A percentile compares a stretch with the other conserved stretches of the same genome.
These are phyloP conservation scores for Haplographium delicatum DNA, from an alignment of 495 filamentous ascomycete species.

Conservation along the genomic window DNA sequence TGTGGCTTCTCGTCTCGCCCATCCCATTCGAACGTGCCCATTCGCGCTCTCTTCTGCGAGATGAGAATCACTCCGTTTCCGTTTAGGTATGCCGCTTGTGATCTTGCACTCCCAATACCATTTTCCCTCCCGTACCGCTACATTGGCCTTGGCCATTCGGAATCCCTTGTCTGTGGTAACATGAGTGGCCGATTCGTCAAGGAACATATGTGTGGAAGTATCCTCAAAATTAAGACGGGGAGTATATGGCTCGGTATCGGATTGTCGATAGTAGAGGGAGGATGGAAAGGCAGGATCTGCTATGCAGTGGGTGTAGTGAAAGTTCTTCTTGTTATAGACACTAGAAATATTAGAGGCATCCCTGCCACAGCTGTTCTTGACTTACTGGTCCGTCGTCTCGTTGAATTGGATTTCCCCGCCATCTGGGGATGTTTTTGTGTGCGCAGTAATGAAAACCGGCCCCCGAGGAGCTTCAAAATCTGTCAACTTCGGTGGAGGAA, in stretches of 20 bases:
- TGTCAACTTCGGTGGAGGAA: conserved; percentile 49
- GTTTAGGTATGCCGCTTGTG: conserved; percentile 53
- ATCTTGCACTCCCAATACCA: conserved; percentile 95
- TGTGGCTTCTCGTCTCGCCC: conserved; percentile 83
- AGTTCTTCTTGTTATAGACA: conserved; percentile 86
- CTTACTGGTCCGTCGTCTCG: conserved; percentile 62
- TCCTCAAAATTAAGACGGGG: conserved; percentile 89
- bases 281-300: conserved; percentile 81
- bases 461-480: conserved; percentile 55
- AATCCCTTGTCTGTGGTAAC: conserved; percentile 78
- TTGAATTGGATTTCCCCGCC: conserved; percentile 49
- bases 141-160: conserved; percentile 80
- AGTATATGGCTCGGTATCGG: conserved; percentile 75
- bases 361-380: neutral
- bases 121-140: conserved; percentile 82
- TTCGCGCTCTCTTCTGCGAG: conserved; percentile 28
- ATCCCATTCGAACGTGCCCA: conserved; percentile 86
- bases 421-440: conserved; percentile 38
- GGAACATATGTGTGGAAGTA: conserved; percentile 69
- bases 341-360: conserved; percentile 32
- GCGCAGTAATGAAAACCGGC: conserved; percentile 48
- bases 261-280: conserved; percentile 83
- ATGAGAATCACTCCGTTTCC: conserved; percentile 17
- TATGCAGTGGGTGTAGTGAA: conserved; percentile 85
- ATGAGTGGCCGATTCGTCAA: conserved; percentile 53